Evolutionary conservation across 495 filamentous ascomycete species (phyloP).

Genomic region (Aspergillus heteromorphus): DNA sequence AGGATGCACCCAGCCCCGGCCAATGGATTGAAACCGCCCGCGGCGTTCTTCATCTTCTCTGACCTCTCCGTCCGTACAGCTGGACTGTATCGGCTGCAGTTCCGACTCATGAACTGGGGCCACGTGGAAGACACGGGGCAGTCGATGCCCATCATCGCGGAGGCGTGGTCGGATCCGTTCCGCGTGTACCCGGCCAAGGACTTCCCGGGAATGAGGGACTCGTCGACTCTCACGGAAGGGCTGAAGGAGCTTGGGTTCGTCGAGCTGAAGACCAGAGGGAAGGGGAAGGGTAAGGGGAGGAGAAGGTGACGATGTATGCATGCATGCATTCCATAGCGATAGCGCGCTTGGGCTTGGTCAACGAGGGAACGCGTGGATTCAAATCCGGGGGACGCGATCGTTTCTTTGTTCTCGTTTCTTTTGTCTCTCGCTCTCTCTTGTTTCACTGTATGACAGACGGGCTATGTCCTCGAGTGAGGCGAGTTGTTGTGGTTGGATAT

Average conservation of each 20-base stretch:
- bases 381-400: not conserved
- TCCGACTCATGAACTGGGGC: conserved; percentile 73
- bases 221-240: conserved; percentile 32
- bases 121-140: conserved; percentile 47
- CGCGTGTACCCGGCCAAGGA: conserved; percentile 94
- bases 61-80: conserved; percentile 89
- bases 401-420: not conserved
- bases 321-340: too few species aligned
- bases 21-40: conserved; percentile 42
- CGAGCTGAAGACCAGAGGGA: conserved; percentile 42
- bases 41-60: conserved; percentile 85
- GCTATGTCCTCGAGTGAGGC: too few species aligned
- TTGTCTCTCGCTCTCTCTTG: not conserved
- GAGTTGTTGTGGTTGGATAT: too few species aligned
- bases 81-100: conserved; percentile 75
- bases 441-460: not conserved
- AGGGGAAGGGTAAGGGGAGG: conserved; percentile 39
- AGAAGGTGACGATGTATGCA: conserved; percentile 18
- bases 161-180: conserved; percentile 72
- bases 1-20: not conserved
- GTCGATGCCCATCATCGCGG: conserved; percentile 57
- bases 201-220: conserved; percentile 83
- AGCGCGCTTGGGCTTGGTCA: not conserved
- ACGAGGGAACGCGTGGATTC: not conserved
- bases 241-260: conserved; percentile 43